A percentile compares a stretch with the other conserved stretches of the same genome.
These are phyloP conservation scores for Cymbopogon citratus DNA, from an alignment of 176 grass and related monocot genomes.

Conservation along the genomic window DNA sequence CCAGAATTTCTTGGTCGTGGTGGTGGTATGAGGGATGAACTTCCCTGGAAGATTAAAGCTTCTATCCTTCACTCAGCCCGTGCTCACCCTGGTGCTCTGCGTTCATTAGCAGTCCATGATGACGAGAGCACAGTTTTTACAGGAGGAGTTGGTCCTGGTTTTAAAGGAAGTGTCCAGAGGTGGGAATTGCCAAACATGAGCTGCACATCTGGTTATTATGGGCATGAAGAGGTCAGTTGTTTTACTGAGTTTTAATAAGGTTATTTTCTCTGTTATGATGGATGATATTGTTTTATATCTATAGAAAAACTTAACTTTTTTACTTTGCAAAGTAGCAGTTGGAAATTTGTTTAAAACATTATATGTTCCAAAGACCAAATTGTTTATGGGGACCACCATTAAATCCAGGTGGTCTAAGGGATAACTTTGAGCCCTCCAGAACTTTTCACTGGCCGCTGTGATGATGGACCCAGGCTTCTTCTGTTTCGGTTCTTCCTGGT, in stretches of 20 bases:
- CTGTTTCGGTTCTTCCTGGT: neutral
- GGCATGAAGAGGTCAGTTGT: constrained; percentile 86
- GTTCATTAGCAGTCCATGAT: constrained; percentile 65
- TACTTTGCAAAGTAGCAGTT: neutral
- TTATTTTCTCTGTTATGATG: neutral
- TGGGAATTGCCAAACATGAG: constrained; percentile 88
- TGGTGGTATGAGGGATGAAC: constrained; percentile 54
- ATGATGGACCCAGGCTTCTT: neutral
- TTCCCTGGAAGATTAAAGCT: constrained; percentile 79
- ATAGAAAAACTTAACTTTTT: neutral
- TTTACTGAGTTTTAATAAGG: neutral
- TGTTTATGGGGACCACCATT: neutral
- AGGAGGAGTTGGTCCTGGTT: constrained; percentile 87
- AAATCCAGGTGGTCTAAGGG: neutral
- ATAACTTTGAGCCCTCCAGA: neutral
- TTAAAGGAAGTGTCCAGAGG: constrained; percentile 85
- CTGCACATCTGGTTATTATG: constrained; percentile 90
- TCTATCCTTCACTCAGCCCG: constrained; percentile 67
- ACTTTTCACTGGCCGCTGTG: neutral
- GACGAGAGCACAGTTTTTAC: constrained; percentile 91
- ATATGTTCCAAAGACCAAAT: neutral
- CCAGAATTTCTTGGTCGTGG: constrained; percentile 72
- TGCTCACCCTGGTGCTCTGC: constrained; percentile 73
- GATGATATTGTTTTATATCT: neutral
- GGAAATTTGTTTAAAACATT: neutral